A percentile compares a stretch with the other conserved stretches of the same genome.
These are phyloP conservation scores for Fusarium subtropicale DNA, from an alignment of 2,329 filamentous ascomycete species.

Conservation along the genomic window DNA sequence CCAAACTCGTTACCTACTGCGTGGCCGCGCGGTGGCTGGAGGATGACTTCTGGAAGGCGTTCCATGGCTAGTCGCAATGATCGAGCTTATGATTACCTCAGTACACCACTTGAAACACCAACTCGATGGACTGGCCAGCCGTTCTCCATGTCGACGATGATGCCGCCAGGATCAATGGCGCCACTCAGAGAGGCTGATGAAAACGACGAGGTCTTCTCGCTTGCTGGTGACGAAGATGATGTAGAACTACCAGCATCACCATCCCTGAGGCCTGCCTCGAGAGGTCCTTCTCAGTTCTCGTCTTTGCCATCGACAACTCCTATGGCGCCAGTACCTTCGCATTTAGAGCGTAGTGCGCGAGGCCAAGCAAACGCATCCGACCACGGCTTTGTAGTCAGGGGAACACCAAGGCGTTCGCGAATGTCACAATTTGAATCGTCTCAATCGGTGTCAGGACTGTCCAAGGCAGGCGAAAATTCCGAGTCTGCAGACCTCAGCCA, in stretches of 20 bases:
- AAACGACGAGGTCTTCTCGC: slow-evolving; percentile 42
- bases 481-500: slow-evolving; percentile 7
- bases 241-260: slow-evolving; percentile 36
- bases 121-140: slow-evolving; percentile 60
- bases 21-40: slow-evolving; percentile 44
- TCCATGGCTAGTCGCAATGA: slow-evolving; percentile 42
- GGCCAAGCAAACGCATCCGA: slow-evolving; percentile 30
- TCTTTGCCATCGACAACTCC: slow-evolving; percentile 57
- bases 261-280: slow-evolving; percentile 36
- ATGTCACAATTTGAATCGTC: slow-evolving; percentile 13
- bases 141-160: slow-evolving; percentile 51
- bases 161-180: slow-evolving; percentile 48
- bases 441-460: neutral
- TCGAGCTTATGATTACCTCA: slow-evolving; percentile 34
- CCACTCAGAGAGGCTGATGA: slow-evolving; percentile 50
- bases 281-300: slow-evolving; percentile 35
- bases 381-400: neutral
- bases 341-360: slow-evolving; percentile 55
- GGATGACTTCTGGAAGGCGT: slow-evolving; percentile 44
- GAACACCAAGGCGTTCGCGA: slow-evolving; percentile 10
- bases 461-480: slow-evolving; percentile 2
- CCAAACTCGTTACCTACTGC: slow-evolving; percentile 30
- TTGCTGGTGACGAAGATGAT: slow-evolving; percentile 45
- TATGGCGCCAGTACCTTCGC: slow-evolving; percentile 56
- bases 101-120: slow-evolving; percentile 54